Conservation (phyloP, 495 filamentous ascomycete species). For the Neurospora terricola region DNA sequence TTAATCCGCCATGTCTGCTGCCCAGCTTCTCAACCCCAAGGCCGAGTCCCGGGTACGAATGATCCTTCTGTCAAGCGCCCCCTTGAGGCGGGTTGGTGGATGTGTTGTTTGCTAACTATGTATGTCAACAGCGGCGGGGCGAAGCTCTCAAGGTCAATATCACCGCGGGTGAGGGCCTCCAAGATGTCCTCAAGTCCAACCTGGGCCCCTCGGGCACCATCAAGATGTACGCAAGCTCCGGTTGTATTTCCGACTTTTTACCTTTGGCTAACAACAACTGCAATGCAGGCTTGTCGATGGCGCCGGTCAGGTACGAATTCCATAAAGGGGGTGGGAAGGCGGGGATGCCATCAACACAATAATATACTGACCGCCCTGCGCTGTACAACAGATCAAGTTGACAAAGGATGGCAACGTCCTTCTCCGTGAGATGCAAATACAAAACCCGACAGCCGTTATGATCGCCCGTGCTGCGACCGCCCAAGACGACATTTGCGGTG, state of each 20-base stretch:
- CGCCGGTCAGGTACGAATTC: conserved; percentile 66
- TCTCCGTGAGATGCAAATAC: conserved; percentile 91
- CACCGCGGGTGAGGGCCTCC: conserved; percentile 84
- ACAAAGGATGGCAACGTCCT: conserved; percentile 98
- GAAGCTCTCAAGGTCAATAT: conserved; percentile 97
- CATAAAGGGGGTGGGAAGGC: conserved; percentile 1
- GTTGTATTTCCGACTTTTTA: neutral
- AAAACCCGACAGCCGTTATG: conserved; percentile 93
- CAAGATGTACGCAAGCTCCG: conserved; percentile 66
- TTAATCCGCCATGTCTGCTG: conserved; percentile 61
- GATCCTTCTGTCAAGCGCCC: neutral
- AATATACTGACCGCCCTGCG: neutral
- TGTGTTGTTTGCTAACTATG: conserved; percentile 14
- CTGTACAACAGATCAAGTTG: conserved; percentile 71
- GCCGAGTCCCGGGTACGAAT: conserved; percentile 81
- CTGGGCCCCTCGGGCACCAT: conserved; percentile 87
- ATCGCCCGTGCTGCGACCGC: conserved; percentile 96
- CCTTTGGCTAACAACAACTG: conserved; percentile 19
- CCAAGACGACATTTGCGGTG: conserved; percentile 96
- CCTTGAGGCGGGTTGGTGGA: neutral
- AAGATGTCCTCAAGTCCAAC: conserved; percentile 95
- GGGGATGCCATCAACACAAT: neutral
- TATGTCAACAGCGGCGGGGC: conserved; percentile 62
- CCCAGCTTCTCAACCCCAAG: conserved; percentile 95
- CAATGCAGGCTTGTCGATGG: conserved; percentile 79